Conservation (phyloP, 2,329 filamentous ascomycete species). For the Pestalotiopsis sp. region DNA sequence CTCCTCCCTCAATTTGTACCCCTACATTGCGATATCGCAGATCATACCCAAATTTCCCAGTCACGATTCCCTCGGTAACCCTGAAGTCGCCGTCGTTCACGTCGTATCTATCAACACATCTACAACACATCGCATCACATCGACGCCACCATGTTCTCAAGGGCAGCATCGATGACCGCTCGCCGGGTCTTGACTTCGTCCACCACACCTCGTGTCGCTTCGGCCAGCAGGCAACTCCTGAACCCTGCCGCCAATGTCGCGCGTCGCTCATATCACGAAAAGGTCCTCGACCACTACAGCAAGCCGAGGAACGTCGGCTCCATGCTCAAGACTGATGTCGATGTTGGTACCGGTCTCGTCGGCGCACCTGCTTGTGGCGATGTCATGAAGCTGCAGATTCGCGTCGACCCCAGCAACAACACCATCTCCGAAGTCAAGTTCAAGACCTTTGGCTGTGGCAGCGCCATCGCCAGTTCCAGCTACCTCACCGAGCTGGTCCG, state of each 20-base stretch:
- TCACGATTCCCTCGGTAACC: conserved; percentile 7
- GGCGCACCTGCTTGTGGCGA: conserved; percentile 90
- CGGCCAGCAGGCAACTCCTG: conserved; percentile 43
- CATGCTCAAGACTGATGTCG: conserved; percentile 70
- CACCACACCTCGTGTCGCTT: conserved; percentile 37
- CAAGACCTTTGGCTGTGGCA: conserved; percentile 83
- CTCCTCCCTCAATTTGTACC: not conserved
- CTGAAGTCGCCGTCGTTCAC: conserved; percentile 5
- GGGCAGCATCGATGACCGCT: conserved; percentile 27
- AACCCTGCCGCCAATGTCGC: conserved; percentile 42
- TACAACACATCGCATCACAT: conserved; percentile 16
- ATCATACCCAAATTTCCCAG: conserved; percentile 10
- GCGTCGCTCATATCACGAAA: conserved; percentile 55
- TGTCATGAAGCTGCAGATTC: conserved; percentile 92
- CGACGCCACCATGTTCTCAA: conserved; percentile 20
- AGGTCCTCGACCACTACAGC: conserved; percentile 81
- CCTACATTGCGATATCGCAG: not conserved
- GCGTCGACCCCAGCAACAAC: conserved; percentile 74
- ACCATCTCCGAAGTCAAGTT: conserved; percentile 82
- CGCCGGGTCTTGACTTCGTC: conserved; percentile 44
- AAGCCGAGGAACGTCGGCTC: conserved; percentile 78
- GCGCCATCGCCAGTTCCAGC: conserved; percentile 88
- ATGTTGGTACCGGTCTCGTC: conserved; percentile 79
- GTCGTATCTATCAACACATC: not conserved
- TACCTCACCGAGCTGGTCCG: conserved; percentile 94